Evolutionary conservation across 106 monocot genomes (phyloP), one percentile per base, ranked within the genome.

Genomic region (Dioscorea zingiberensis): DNA sequence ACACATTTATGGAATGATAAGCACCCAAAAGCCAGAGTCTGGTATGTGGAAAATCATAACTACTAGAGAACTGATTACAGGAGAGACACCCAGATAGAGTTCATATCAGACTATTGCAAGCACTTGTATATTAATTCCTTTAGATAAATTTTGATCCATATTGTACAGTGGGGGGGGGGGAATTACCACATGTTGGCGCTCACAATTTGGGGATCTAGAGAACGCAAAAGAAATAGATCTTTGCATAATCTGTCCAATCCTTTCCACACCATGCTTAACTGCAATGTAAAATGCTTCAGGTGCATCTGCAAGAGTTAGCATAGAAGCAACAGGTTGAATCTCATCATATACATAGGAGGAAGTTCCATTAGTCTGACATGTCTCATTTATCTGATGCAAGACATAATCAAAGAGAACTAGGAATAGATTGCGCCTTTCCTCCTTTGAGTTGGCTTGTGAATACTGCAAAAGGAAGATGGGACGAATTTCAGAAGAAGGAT

Each of bases 281-380:
- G 84, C 66, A 74, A 89, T 76, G 26, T 89, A 89, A 67, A 89
- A 93, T 17, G 93, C 98, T 80, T 93, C 93, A 47, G 93, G 93
- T 67, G 89, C 92, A 83, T 89, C 73, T 44, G 82, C 88, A 76
- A 84, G 74, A 24, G 68, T 80, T 65, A 98, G 80, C 81, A 98
- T 77, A 44, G 89, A 80, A 63, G 73, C 86, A 59, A 98, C 58
- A 16, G 79, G 77, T 62, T 84, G 88, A 48, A 82, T 72, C 62
- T 98, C 93, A 72, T 87, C 84, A 74, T 71, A 78, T 19, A 53
- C 26, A 73, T 80, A 86, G 63, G 67, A 55, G 62, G 83, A 79
- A 73, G 65, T 69, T 57, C 83, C 86, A 63, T 77, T 66, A 67
- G 71, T 74, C 64, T 73, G 61, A 71, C 76, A 82, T 49, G 64